phyloP scores from a whole-genome alignment of 257 asterid genomes.

The Solanum pinnatisectum region DNA sequence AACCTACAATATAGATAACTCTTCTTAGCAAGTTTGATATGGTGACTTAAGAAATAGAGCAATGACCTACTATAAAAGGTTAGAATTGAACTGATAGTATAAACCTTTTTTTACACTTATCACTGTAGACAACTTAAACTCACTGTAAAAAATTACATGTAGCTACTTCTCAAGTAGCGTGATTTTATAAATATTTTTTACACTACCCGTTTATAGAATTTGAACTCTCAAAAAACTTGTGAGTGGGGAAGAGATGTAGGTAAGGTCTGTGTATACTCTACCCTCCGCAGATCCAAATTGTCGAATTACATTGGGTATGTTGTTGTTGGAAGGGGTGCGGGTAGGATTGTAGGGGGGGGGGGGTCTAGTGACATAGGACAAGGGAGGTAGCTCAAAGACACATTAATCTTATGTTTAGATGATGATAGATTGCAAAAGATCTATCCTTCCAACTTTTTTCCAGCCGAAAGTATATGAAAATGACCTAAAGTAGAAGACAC shows the following conservation, averaged over 20 bases:
- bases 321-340: background rate
- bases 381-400: background rate
- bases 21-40: background rate
- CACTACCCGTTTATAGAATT: background rate
- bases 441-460: background rate
- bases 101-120: background rate
- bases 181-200: background rate
- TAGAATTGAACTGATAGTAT: background rate
- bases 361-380: background rate
- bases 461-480: background rate
- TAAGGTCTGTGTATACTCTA: background rate
- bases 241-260: background rate
- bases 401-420: background rate
- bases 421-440: background rate
- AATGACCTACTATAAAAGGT: background rate
- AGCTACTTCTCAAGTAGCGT: background rate
- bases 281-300: background rate
- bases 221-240: background rate
- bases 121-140: background rate
- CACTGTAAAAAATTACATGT: background rate
- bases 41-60: background rate
- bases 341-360: background rate
- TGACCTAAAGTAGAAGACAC: slow-evolving; percentile 4
- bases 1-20: background rate
- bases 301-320: background rate